phyloP scores from a whole-genome alignment of 202 grass and related monocot species.

The Carex arenaria region DNA sequence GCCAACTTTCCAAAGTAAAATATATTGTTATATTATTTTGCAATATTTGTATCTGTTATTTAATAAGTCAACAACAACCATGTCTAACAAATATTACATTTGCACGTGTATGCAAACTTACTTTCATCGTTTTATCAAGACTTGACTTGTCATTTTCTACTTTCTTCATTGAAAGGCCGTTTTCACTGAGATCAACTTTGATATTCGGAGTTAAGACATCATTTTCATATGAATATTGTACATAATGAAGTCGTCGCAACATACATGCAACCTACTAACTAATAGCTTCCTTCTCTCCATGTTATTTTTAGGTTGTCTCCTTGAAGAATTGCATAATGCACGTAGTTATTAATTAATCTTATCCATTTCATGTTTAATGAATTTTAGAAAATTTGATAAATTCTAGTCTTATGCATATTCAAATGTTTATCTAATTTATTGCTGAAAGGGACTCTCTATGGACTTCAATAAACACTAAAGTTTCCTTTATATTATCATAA shows the following conservation, averaged over 20 bases:
- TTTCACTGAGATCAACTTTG: slow-evolving; percentile 5
- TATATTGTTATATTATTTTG: background rate
- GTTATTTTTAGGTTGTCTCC: background rate
- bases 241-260: background rate
- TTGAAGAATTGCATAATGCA: background rate
- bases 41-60: background rate
- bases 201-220: background rate
- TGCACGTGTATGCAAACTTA: background rate
- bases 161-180: background rate
- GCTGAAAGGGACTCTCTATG: too few species aligned
- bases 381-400: too few species aligned
- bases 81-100: background rate
- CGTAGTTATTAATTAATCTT: too few species aligned
- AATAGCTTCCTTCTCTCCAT: background rate
- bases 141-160: background rate
- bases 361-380: too few species aligned
- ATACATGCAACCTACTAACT: background rate
- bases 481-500: too few species aligned
- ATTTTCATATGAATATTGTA: slow-evolving; percentile 4
- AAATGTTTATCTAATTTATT: too few species aligned
- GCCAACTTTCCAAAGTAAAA: background rate
- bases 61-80: background rate
- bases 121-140: background rate
- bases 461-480: too few species aligned
- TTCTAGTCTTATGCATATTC: too few species aligned